Evolutionary conservation across 2,329 filamentous ascomycete species (phyloP), one percentile per base, ranked within the genome.

Genomic region (Knufia petricola): DNA sequence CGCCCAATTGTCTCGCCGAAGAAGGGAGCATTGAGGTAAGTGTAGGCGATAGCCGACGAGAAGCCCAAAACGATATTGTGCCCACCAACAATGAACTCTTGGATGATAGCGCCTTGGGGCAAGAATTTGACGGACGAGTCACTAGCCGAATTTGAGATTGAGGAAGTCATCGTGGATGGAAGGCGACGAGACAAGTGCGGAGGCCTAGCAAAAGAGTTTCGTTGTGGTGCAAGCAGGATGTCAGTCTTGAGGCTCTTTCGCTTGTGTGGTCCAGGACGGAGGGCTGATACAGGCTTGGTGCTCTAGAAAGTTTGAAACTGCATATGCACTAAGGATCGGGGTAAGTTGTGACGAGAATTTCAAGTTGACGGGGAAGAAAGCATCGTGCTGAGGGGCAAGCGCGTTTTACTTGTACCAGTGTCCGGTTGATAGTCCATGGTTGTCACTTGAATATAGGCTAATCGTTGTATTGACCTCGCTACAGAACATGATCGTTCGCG

Each of bases 1-100:
- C 78, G 85, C 48, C 92, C 92, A 64, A 96, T 95, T 38, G 87
- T 96, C 65, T 90, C 89, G 55, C 92, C 90, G 63, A 95, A 96
- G 72, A 81, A 89, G 1, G 86, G 81, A 9, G 67, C 71, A 69
- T 92, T 90, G 72, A 89, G 71, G 58, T 78, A 69, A 55, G 76
- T 76, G 70, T 95, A 95, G 52, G 82, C 78, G 38, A 84, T 79
- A 46, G 84, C 77, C 12, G 76, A 81, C 15, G 85, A 78, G 69
- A 95, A 95, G 46, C 83, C 82, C 58, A 92, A 85, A 19, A 95
- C 89, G 56, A 98, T 92, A 70, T 95, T 92, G 63, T 78, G 71
- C 55, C 80, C 84, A 51, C 76, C 84, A 58, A 96, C 77, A 41
- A 74, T 76, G 71, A 95, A 83, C 61, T 85, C 78, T 64, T 95